Evolutionary conservation across 2,329 filamentous ascomycete species (phyloP), one percentile per base, ranked within the genome.

Genomic region (Drechslerella coelobrocha): DNA sequence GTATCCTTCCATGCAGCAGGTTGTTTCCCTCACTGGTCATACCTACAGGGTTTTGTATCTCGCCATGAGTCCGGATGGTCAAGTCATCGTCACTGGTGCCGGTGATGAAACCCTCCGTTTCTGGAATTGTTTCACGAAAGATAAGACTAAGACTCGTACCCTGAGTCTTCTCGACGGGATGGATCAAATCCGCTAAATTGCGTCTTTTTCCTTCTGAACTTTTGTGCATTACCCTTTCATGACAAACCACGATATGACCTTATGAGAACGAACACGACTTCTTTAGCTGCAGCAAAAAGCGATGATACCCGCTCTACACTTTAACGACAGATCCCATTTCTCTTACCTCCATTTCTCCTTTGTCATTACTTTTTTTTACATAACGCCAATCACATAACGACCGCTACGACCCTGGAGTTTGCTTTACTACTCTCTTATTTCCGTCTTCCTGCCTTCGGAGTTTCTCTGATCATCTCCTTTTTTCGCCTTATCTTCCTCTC

Each of bases 1-100:
- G 78, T 99, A 99, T 77, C 94, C 94, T 0, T 92, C 89, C 74
- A 97, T 99, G 94, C 91, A 91, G 52, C 94, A 97, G 78, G 92
- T 99, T 7, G 93, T 91, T 41, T 96, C 91, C 74, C 82, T 99
- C 48, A 99, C 94, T 0, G 94, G 94, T 0, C 94, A 99, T 79
- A 99, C 94, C 0, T 97, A 95, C 79, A 89, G 94, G 77, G 94
- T 99, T 10, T 83, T 99, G 2, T 99, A 97, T 78, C 83, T 99
- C 56, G 92, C 92, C 29, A 97, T 97, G 92, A 97, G 92, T 77
- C 94, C 94, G 0, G 93, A 97, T 77, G 94, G 94, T 17, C 87
- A 92, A 75, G 90, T 91, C 1, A 90, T 99, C 19, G 94, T 97
- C 10, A 99, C 94, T 0, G 94, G 94, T 23, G 94, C 94, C 2